Conservation (phyloP, 163 green algal species). For the Chloromonas sp. region DNA sequence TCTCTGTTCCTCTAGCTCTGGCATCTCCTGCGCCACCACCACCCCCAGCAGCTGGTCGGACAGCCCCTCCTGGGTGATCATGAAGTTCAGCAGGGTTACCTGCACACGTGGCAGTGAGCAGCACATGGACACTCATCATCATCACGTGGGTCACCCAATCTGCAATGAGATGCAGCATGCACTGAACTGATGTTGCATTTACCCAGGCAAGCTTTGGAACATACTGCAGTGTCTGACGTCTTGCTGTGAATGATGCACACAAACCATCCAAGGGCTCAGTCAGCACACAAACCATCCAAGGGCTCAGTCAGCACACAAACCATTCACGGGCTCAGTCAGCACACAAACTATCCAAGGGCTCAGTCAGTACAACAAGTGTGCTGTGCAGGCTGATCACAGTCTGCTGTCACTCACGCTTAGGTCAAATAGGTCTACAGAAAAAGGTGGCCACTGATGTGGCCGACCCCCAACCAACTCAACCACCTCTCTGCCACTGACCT, state of each 20-base stretch:
- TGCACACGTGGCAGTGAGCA: constrained; percentile 1
- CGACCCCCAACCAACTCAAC: no score
- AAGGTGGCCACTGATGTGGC: no score
- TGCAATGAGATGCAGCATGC: not conserved
- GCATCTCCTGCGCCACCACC: constrained; percentile 66
- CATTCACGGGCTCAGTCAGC: not conserved
- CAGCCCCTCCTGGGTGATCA: constrained; percentile 66
- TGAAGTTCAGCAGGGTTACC: constrained; percentile 69
- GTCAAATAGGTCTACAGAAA: no score
- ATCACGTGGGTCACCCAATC: constrained; percentile 66
- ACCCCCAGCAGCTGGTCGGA: constrained; percentile 63
- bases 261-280: not conserved
- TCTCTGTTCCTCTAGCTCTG: constrained; percentile 64
- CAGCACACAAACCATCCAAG: not conserved
- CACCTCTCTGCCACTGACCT: constrained; percentile 17
- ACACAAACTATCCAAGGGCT: not conserved
- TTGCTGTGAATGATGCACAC: no score
- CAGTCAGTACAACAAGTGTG: not conserved
- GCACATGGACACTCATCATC: constrained; percentile 3
- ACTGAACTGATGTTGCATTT: not conserved
- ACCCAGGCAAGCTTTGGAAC: no score
- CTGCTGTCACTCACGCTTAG: no score
- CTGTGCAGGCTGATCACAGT: no score
- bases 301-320: not conserved
- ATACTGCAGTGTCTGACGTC: no score